Conservation (phyloP, 345 rosid genomes). For the Mallotus nudiflorus region DNA sequence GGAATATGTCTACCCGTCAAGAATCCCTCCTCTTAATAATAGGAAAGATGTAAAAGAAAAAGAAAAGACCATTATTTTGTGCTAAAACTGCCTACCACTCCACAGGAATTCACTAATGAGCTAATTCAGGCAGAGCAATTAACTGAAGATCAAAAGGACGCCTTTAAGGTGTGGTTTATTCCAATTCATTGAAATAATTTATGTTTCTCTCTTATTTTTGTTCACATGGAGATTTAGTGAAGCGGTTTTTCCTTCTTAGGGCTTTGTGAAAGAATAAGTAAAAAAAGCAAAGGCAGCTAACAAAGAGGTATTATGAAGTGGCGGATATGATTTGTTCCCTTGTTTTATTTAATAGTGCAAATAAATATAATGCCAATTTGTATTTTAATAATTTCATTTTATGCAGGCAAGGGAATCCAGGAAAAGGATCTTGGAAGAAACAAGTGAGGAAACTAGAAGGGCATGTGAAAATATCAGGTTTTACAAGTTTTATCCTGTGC, state of each 20-base stretch:
- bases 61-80: not conserved
- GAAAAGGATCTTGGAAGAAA: slow-evolving; percentile 67
- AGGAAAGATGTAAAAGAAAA: not conserved
- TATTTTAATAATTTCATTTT: slow-evolving; percentile 9
- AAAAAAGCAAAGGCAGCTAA: slow-evolving; percentile 87
- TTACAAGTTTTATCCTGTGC: slow-evolving; percentile 91
- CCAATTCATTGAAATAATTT: slow-evolving; percentile 13
- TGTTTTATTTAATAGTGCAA: not conserved
- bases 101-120: slow-evolving; percentile 70
- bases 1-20: not conserved
- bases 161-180: slow-evolving; percentile 66
- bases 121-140: slow-evolving; percentile 61
- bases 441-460: slow-evolving; percentile 69
- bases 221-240: not conserved
- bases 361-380: not conserved
- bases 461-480: slow-evolving; percentile 74
- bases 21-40: not conserved
- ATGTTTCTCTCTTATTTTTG: slow-evolving; percentile 1
- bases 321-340: not conserved
- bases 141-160: slow-evolving; percentile 79
- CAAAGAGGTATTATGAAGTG: slow-evolving; percentile 52
- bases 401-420: slow-evolving; percentile 86
- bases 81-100: slow-evolving; percentile 19
- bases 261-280: slow-evolving; percentile 73
- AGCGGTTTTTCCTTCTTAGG: slow-evolving; percentile 41